Base-by-base conservation (phyloP, 1,284 basidiomycete species). In the Athelia sp. region DNA sequence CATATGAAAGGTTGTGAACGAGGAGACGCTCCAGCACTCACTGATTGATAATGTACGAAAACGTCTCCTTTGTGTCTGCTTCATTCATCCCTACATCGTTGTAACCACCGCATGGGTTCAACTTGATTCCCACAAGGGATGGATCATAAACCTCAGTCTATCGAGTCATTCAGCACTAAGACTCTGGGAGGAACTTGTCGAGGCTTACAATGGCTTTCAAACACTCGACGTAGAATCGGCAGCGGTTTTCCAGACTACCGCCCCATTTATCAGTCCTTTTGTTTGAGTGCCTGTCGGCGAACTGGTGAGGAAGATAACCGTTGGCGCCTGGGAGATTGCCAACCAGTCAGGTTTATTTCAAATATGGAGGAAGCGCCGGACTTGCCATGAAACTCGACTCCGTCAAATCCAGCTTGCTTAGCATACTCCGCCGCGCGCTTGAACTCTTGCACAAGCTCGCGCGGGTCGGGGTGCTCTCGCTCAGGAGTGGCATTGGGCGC, bases 221-320 rank as follows among this genome's bases (percentile, higher is more conserved):
- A 19, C 70, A 63, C 51, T 69, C 65, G 14, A 72, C 60, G 2
- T 62, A 54, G 36, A 78, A 75, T n/a, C 68, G 61, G 1, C 60
- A 50, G 43, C 75, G 65, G 58, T 74, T 74, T 57, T 71, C 68
- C 44, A 72, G 38, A 4, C 62, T 65, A 3, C 74, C 74, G 10
- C 75, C 74, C 58, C 71, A 78, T 17, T 63, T 54, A 59, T 78
- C 76, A 4, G 69, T 72, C 34, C 75, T 70, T 46, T 68, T 61
- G 64, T 76, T 75, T 42, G 62, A 43, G 14, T 17, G 46, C 38
- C 32, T 43, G 38, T 59, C 57, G 18, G 56, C 23, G 46, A 58
- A 59, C 29, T 59, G 58, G 45, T 56, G 50, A 15, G 47, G 43
- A 13, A 54, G 52, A 44, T 50, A 51, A 45, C 58, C 56, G 31